Evolutionary conservation across 208 protist genomes (phyloP), one percentile per base, ranked within the genome.

Genomic region (Trypanosoma cruzi): DNA sequence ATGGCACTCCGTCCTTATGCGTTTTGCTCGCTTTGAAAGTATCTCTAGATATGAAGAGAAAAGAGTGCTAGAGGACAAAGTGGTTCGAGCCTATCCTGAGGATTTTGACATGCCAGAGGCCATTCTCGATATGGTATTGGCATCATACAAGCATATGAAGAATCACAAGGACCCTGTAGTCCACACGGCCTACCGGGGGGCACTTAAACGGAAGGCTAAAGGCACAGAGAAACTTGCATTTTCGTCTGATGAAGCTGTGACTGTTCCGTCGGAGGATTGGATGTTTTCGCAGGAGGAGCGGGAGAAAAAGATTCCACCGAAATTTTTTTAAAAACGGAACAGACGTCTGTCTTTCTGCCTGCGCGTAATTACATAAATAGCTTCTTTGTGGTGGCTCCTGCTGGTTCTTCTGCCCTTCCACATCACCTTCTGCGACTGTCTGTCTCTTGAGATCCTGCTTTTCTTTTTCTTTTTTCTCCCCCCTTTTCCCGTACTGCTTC

Each of bases 61-160:
- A 20, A 78, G 87, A 2, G 82, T 86, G 11, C 58, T 63, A 24
- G 58, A 84, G 69, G 79, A 81, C 29, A 48, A 76, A 60, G 22
- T 77, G 20, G 81, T 88, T 40, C 78, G 82, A 8, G 59, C 77
- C 4, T 85, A 90, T 58, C 68, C 75, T 29, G 77, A 84, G 34
- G 87, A 93, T 46, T 93, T 93, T 78, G 72, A 78, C 4, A 44
- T 89, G 32, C 60, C 86, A 20, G 61, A 71, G 31, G 48, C 65
- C 5, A 56, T 92, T 34, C 78, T 92, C 2, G 81, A 92, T 31
- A 84, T 92, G 77, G 86, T 92, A 40, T 31, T 92, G 13, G 73
- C 80, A 2, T 40, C 83, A 1, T 92, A 86, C 42, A 67, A 77
- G 44, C 64, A 87, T 46, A 26, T 89, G 13, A 82, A 82, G 34